phyloP scores from a whole-genome alignment of 192 early-diverging fungal genomes.

The Umbelopsis sp. region DNA sequence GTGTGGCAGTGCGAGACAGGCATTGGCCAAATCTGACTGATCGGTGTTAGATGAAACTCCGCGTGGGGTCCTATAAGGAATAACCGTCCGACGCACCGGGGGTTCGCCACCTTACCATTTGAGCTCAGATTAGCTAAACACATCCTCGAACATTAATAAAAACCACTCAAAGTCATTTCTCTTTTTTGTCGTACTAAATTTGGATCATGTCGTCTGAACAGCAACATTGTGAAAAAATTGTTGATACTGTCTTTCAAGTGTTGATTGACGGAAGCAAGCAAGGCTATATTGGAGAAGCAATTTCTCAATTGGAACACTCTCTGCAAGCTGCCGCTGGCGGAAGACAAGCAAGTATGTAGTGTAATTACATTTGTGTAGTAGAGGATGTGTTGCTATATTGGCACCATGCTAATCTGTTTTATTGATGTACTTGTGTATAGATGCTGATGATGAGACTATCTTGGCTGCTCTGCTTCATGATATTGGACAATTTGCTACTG shows the following conservation, averaged over 20 bases:
- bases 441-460: conserved; percentile 52
- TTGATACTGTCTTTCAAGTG: conserved; percentile 48
- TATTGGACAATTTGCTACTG: conserved; percentile 60
- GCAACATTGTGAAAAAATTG: conserved; percentile 26
- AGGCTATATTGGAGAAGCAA: conserved; percentile 58
- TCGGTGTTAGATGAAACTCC: too few species aligned
- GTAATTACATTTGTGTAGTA: not conserved
- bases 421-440: conserved; percentile 4
- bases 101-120: too few species aligned
- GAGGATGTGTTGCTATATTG: too few species aligned
- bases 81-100: too few species aligned
- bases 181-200: not conserved
- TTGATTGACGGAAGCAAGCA: conserved; percentile 51
- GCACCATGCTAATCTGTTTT: not conserved
- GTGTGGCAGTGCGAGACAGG: too few species aligned
- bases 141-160: too few species aligned
- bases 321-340: conserved; percentile 57
- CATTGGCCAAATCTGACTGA: too few species aligned
- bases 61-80: too few species aligned
- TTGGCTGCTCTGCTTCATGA: conserved; percentile 61
- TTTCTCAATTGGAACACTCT: conserved; percentile 59
- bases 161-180: too few species aligned
- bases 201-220: conserved; percentile 10
- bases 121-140: too few species aligned
- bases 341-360: conserved; percentile 33